A percentile compares a stretch with the other conserved stretches of the same genome.
These are phyloP conservation scores for Lentinus tigrinus DNA, from an alignment of 768 basidiomycete species.

Conservation along the genomic window DNA sequence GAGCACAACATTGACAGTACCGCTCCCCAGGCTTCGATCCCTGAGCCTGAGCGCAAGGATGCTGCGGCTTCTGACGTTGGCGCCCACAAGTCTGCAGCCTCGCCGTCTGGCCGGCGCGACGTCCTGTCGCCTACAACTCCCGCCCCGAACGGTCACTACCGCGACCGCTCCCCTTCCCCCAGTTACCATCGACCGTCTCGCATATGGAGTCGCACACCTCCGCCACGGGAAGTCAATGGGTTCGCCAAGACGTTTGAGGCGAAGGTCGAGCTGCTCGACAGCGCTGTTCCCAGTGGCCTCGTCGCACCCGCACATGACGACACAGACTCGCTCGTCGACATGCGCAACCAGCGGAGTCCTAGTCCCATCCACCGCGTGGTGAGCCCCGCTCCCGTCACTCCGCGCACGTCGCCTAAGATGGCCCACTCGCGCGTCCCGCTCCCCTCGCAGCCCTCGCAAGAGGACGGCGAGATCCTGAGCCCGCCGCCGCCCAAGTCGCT, in stretches of 20 bases:
- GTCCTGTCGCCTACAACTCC: not conserved
- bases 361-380: not conserved
- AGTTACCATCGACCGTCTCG: not conserved
- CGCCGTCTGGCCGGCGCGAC: not conserved
- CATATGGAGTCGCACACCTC: not conserved
- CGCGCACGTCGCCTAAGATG: not conserved
- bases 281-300: not conserved
- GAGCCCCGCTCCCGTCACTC: not conserved
- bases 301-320: not conserved
- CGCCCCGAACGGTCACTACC: not conserved
- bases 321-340: not conserved
- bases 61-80: not conserved
- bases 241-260: slow-evolving; percentile 3
- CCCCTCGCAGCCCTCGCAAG: slow-evolving; percentile 36
- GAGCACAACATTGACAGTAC: not conserved
- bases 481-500: slow-evolving; percentile 34
- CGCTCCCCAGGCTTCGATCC: too few species aligned
- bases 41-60: not conserved
- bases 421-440: not conserved
- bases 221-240: too few species aligned
- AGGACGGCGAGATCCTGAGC: slow-evolving; percentile 53
- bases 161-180: not conserved
- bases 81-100: too few species aligned
- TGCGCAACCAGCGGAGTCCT: not conserved
- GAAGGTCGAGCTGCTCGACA: slow-evolving; percentile 19